Conservation (phyloP, 2,329 filamentous ascomycete species). For the Fusarium veterinarium region DNA sequence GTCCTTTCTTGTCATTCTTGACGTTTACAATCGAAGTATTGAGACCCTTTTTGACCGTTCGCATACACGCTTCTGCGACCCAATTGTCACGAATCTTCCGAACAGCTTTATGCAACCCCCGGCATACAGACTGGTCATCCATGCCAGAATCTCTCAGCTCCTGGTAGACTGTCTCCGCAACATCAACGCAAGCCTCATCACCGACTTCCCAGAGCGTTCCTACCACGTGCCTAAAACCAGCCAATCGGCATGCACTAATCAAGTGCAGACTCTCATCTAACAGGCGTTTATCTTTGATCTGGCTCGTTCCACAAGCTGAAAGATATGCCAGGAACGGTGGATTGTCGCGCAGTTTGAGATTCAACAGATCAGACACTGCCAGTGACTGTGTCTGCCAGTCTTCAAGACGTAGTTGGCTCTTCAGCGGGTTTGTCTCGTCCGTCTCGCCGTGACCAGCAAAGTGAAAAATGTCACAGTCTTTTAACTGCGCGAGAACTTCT, state of each 20-base stretch:
- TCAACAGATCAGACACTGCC: neutral
- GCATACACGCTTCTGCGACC: no score
- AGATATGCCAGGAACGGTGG: neutral
- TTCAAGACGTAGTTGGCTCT: neutral
- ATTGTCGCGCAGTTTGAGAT: neutral
- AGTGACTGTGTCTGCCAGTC: neutral
- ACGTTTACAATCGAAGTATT: fast-evolving
- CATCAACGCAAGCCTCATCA: neutral
- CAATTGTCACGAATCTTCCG: neutral
- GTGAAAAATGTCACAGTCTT: neutral
- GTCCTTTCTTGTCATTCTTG: fast-evolving
- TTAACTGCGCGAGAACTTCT: neutral
- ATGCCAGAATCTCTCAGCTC: neutral
- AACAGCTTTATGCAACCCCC: neutral
- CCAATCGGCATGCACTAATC: neutral
- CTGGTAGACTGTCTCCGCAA: neutral
- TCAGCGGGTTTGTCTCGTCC: fast-evolving
- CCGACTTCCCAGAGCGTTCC: neutral
- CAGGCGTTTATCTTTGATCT: neutral
- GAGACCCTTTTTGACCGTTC: fast-evolving
- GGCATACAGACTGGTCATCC: neutral
- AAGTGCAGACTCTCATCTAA: neutral
- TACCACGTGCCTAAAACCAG: neutral
- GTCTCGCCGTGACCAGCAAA: neutral
- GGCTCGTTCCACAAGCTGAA: neutral